Conservation (phyloP, 495 filamentous ascomycete species). For the Podospora fimiseda region DNA sequence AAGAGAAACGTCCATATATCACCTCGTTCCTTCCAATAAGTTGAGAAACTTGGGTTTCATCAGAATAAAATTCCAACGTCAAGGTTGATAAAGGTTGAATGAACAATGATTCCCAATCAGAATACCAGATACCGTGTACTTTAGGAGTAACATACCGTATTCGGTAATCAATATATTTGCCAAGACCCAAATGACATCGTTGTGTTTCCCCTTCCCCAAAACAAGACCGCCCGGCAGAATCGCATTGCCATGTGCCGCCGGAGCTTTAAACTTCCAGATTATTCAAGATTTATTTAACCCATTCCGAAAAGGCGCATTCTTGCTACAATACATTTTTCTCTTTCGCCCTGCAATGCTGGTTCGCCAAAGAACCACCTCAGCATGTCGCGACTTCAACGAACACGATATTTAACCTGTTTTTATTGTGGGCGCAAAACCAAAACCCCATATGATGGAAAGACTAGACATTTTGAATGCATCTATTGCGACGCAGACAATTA, state of each 20-base stretch:
- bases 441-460: slow-evolving; percentile 42
- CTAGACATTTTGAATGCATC: slow-evolving; percentile 60
- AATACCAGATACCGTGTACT: not conserved
- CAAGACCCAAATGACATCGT: slow-evolving; percentile 3
- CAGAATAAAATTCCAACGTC: too few relatives aligned
- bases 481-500: slow-evolving; percentile 78
- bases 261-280: not conserved
- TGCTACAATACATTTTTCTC: not conserved
- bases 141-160: not conserved
- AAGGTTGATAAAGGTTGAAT: too few relatives aligned
- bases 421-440: slow-evolving; percentile 64
- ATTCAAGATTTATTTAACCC: not conserved
- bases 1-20: too few relatives aligned
- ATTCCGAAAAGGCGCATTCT: not conserved
- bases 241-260: not conserved
- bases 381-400: slow-evolving; percentile 26
- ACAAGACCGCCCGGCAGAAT: slow-evolving; percentile 33
- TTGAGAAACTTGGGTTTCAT: too few relatives aligned
- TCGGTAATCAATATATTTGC: not conserved
- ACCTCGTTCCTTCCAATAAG: too few relatives aligned
- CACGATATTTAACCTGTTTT: slow-evolving; percentile 57
- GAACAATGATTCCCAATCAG: too few relatives aligned
- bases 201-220: slow-evolving; percentile 15
- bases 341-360: slow-evolving; percentile 12
- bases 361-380: slow-evolving; percentile 1